A percentile compares a stretch with the other conserved stretches of the same genome.
Conservation (phyloP, 163 green algal species). For the Volvox carteri region DNA sequence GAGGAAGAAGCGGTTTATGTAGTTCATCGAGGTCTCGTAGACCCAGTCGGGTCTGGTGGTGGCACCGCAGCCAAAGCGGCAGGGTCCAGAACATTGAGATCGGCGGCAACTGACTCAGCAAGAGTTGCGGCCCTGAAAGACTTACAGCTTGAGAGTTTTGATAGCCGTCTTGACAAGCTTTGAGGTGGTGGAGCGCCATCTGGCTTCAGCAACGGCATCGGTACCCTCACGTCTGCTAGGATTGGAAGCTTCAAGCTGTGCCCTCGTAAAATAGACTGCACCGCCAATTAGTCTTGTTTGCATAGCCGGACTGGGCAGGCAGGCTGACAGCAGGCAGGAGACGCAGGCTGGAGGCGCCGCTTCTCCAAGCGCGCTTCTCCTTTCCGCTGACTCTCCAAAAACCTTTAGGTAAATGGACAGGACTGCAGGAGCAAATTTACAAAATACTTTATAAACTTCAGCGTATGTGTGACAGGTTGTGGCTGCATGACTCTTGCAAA, state of each 20-base stretch:
- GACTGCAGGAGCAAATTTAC: neutral
- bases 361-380: neutral
- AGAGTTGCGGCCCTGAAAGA: neutral
- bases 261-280: constrained; percentile 16
- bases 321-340: constrained; percentile 1
- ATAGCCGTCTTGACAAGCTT: constrained; percentile 36
- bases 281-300: constrained; percentile 27
- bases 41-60: constrained; percentile 43
- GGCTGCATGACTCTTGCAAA: too few relatives aligned
- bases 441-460: too few relatives aligned
- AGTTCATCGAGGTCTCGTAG: constrained; percentile 50
- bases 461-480: too few relatives aligned
- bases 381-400: constrained; percentile 14
- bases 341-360: constrained; percentile 13
- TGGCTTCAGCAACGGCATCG: constrained; percentile 7
- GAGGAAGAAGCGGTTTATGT: constrained; percentile 54
- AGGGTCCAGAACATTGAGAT: constrained; percentile 21
- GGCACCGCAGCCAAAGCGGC: neutral
- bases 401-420: neutral
- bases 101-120: neutral
- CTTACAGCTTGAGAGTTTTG: constrained; percentile 57
- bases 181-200: constrained; percentile 36
- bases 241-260: constrained; percentile 35
- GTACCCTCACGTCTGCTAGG: constrained; percentile 28
- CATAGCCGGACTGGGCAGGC: constrained; percentile 37